Conservation (phyloP, 306 rosid species). For the Calophaca sinica region DNA sequence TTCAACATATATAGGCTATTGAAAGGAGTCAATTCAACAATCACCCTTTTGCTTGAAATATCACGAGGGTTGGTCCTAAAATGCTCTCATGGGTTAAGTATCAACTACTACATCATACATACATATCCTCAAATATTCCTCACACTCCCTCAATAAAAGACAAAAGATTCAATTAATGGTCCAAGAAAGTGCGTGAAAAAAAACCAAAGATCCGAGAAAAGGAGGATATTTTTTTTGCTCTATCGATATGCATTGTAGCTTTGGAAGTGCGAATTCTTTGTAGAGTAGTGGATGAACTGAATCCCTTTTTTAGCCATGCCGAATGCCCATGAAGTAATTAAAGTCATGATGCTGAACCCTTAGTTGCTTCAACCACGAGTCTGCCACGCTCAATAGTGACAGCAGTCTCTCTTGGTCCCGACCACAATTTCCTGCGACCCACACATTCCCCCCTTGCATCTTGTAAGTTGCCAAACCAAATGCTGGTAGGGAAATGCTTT, state of each 20-base stretch:
- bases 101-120: conserved; percentile 33
- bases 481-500: conserved; percentile 69
- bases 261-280: conserved; percentile 33
- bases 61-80: conserved; percentile 44
- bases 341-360: conserved; percentile 97
- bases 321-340: conserved; percentile 75
- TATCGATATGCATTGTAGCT: conserved; percentile 28
- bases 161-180: conserved; percentile 38
- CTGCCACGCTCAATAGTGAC: conserved; percentile 83
- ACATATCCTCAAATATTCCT: conserved; percentile 44
- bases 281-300: conserved; percentile 36
- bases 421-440: conserved; percentile 81
- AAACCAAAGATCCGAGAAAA: conserved; percentile 36
- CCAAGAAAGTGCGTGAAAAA: conserved; percentile 46
- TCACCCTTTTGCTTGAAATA: conserved; percentile 15
- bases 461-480: conserved; percentile 96
- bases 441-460: conserved; percentile 85
- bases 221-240: background rate
- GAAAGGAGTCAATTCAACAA: conserved; percentile 34
- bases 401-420: conserved; percentile 80
- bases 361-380: conserved; percentile 98
- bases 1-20: conserved; percentile 32
- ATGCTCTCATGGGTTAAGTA: conserved; percentile 43
- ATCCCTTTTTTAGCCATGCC: conserved; percentile 54
- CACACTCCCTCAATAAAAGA: conserved; percentile 27